Percentiles rank a stretch among this genome's conserved stretches.
Conservation (phyloP, 2,329 filamentous ascomycete species). For the Chrysoporthe austroafricana region DNA sequence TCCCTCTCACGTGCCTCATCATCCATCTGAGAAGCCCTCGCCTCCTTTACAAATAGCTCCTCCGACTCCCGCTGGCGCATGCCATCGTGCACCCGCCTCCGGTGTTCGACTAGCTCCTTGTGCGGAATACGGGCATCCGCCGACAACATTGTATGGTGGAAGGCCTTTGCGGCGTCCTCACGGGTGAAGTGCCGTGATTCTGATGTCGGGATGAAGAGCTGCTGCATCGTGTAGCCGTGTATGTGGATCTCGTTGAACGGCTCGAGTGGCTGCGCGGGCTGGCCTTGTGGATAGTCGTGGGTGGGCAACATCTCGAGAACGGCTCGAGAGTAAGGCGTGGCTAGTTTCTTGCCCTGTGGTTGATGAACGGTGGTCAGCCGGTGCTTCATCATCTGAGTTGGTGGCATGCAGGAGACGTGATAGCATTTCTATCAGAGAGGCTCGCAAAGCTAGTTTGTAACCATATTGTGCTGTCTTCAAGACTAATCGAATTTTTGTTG, state of each 20-base stretch:
- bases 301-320: constrained; percentile 82
- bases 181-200: constrained; percentile 68
- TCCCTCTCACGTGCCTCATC: constrained; percentile 44
- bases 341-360: constrained; percentile 73
- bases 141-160: constrained; percentile 62
- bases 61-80: constrained; percentile 42
- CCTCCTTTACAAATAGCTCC: constrained; percentile 44
- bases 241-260: constrained; percentile 67
- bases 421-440: constrained; percentile 65
- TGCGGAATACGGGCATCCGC: constrained; percentile 66
- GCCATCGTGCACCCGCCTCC: constrained; percentile 50
- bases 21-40: constrained; percentile 46
- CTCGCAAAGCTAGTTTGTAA: constrained; percentile 80
- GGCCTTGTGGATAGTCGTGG: constrained; percentile 56
- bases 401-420: constrained; percentile 22
- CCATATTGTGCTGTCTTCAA: constrained; percentile 91
- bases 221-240: constrained; percentile 64
- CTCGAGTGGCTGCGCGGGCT: constrained; percentile 53
- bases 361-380: constrained; percentile 29
- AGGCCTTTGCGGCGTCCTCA: constrained; percentile 67
- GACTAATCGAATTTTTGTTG: constrained; percentile 96
- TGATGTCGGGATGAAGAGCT: constrained; percentile 67
- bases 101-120: constrained; percentile 62
- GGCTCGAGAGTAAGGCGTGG: constrained; percentile 75
- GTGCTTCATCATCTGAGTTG: constrained; percentile 19